phyloP scores from a whole-genome alignment of 2,329 filamentous ascomycete species.

The Pseudogymnoascus pannorum region DNA sequence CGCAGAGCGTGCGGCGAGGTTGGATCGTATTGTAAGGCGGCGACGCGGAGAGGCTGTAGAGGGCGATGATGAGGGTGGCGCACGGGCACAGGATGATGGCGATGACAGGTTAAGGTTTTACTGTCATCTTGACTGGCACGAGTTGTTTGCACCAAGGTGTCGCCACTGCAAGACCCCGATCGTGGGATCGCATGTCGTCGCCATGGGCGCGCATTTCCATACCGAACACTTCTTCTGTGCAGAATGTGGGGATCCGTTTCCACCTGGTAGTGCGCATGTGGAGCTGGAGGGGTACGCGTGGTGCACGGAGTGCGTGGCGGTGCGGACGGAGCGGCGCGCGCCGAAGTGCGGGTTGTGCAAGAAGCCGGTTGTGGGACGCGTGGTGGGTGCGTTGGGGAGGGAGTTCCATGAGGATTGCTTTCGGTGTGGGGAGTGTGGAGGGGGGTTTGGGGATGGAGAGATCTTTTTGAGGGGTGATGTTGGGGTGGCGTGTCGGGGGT shows the following conservation, averaged over 20 bases:
- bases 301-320: slow-evolving; percentile 90
- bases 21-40: slow-evolving; percentile 67
- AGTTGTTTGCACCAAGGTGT: slow-evolving; percentile 85
- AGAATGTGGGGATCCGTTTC: slow-evolving; percentile 95
- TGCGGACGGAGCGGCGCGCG: slow-evolving; percentile 78
- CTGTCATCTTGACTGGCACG: slow-evolving; percentile 98
- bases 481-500: slow-evolving; percentile 53
- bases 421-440: slow-evolving; percentile 59
- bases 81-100: slow-evolving; percentile 58
- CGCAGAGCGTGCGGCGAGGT: slow-evolving; percentile 58
- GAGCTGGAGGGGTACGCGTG: slow-evolving; percentile 98
- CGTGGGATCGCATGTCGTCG: slow-evolving; percentile 87
- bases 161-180: slow-evolving; percentile 96
- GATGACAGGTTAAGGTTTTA: slow-evolving; percentile 76
- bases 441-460: slow-evolving; percentile 57
- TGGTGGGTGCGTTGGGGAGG: slow-evolving; percentile 77
- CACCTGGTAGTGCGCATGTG: slow-evolving; percentile 60
- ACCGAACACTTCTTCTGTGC: slow-evolving; percentile 98
- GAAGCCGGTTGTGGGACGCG: slow-evolving; percentile 78
- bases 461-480: slow-evolving; percentile 53
- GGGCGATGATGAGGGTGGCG: slow-evolving; percentile 52
- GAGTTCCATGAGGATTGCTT: slow-evolving; percentile 97
- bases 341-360: slow-evolving; percentile 84
- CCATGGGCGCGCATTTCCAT: slow-evolving; percentile 93
- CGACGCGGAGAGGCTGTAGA: slow-evolving; percentile 50